phyloP scores from a whole-genome alignment of 164 flowering plant genomes.

The Nymphaea thermarum region DNA sequence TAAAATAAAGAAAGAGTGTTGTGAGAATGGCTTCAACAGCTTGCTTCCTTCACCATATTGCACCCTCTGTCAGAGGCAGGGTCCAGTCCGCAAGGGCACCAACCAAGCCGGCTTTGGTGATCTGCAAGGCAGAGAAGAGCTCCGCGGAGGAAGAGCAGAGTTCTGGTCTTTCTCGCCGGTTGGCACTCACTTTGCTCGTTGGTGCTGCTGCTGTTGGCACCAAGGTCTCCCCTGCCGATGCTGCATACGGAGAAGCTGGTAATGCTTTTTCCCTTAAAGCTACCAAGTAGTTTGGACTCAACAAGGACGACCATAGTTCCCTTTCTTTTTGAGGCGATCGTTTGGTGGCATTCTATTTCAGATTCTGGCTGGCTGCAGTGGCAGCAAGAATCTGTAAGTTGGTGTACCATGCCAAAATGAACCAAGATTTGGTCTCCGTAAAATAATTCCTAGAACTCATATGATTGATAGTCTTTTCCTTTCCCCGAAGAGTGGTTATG shows the following conservation, averaged over 20 bases:
- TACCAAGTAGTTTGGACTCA: background rate
- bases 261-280: slow-evolving; percentile 4
- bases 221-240: slow-evolving; percentile 92
- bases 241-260: slow-evolving; percentile 97
- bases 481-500: no score
- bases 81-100: slow-evolving; percentile 11
- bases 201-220: slow-evolving; percentile 86
- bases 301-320: no score
- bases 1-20: background rate
- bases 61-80: slow-evolving; percentile 35
- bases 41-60: slow-evolving; percentile 82
- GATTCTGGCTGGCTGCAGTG: background rate
- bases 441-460: no score
- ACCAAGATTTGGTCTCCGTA: no score
- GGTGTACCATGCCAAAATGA: no score
- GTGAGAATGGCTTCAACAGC: slow-evolving; percentile 40
- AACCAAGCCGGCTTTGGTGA: slow-evolving; percentile 30
- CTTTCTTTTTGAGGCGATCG: no score
- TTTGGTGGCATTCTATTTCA: background rate
- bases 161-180: slow-evolving; percentile 46
- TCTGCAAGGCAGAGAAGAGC: slow-evolving; percentile 55
- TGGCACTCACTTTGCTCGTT: slow-evolving; percentile 80
- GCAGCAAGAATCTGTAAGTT: background rate
- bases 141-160: slow-evolving; percentile 13
- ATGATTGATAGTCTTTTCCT: no score